Evolutionary conservation across 768 basidiomycete species (phyloP).

Genomic region (Coprinopsis sp.): DNA sequence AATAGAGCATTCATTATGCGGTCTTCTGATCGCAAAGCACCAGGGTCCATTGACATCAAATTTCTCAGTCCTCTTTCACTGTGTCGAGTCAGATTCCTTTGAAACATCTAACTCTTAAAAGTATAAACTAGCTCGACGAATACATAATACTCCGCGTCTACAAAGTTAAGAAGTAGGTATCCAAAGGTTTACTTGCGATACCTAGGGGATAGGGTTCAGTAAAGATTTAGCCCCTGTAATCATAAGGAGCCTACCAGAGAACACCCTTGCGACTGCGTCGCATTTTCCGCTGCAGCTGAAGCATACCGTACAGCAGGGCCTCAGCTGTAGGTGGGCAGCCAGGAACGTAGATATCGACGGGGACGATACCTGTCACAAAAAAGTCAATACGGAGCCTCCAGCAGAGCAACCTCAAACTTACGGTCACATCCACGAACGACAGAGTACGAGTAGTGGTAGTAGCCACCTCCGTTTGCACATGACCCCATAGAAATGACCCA

Average conservation of each 20-base stretch:
- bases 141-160: no score
- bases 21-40: no score
- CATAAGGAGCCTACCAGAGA: conserved; percentile 57
- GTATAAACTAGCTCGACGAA: no score
- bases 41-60: no score
- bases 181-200: conserved; percentile 47
- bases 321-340: conserved; percentile 96
- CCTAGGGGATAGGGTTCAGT: conserved; percentile 24
- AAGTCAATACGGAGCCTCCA: conserved; percentile 3
- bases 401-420: conserved; percentile 30
- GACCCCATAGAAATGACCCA: conserved; percentile 99
- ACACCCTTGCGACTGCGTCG: conserved; percentile 80
- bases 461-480: conserved; percentile 96
- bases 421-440: conserved; percentile 98
- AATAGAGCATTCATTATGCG: no score
- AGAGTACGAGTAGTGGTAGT: conserved; percentile 98
- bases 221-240: not conserved
- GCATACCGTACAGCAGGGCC: conserved; percentile 93
- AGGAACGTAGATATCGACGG: conserved; percentile 97
- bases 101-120: no score
- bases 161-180: no score
- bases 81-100: no score
- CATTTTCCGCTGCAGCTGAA: conserved; percentile 97
- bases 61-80: no score
- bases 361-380: conserved; percentile 72